These are phyloP conservation scores for Suhomyces kilbournensis DNA, from an alignment of 805 yeast genomes.

Conservation along the genomic window DNA sequence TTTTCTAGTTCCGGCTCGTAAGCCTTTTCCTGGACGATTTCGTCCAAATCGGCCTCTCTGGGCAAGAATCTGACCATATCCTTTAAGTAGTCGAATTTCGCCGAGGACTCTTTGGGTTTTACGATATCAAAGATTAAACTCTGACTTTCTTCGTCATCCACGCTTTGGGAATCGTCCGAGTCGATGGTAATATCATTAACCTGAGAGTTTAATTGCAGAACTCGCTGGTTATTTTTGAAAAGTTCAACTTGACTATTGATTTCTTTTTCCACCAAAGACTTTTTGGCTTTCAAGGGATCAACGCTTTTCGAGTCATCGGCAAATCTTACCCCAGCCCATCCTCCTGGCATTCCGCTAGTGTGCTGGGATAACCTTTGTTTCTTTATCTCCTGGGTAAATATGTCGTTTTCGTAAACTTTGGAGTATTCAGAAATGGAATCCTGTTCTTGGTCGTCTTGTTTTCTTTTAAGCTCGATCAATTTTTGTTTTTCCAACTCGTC, in stretches of 20 bases:
- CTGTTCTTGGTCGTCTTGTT: constrained; percentile 42
- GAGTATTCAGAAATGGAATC: constrained; percentile 33
- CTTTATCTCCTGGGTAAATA: constrained; percentile 31
- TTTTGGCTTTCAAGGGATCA: constrained; percentile 27
- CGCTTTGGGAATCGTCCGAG: constrained; percentile 12
- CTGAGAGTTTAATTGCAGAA: constrained; percentile 21
- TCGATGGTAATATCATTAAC: constrained; percentile 34
- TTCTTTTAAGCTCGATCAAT: constrained; percentile 31
- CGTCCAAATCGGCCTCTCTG: constrained; percentile 25
- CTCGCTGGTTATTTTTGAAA: constrained; percentile 19
- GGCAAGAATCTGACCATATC: constrained; percentile 34
- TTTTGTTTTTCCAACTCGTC: constrained; percentile 20
- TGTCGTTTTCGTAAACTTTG: constrained; percentile 28
- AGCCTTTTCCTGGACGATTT: constrained; percentile 57
- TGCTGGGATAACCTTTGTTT: constrained; percentile 29
- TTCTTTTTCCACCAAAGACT: constrained; percentile 29
- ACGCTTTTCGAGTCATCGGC: background rate
- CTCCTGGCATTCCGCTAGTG: constrained; percentile 36
- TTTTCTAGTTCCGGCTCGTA: constrained; percentile 62
- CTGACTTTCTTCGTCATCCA: constrained; percentile 12
- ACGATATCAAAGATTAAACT: constrained; percentile 11
- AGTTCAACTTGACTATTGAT: constrained; percentile 24
- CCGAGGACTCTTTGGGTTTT: constrained; percentile 9
- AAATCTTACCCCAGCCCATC: constrained; percentile 23
- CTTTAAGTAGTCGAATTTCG: constrained; percentile 32